phyloP scores from a whole-genome alignment of 1,139 yeast species.

The Scheffersomyces segobiensis region DNA sequence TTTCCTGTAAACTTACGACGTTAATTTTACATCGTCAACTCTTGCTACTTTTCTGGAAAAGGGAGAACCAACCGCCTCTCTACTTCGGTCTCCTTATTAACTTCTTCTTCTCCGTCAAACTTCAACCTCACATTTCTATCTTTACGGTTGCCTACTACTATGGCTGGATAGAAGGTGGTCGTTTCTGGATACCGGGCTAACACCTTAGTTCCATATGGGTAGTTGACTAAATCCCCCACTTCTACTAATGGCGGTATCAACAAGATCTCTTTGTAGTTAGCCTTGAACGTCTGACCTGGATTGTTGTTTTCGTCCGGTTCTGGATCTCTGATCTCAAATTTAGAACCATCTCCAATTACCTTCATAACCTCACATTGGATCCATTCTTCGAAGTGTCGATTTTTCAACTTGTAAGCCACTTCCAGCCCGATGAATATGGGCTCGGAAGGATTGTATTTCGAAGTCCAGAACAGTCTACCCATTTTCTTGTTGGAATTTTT shows the following conservation, averaged over 20 bases:
- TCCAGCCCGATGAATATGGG: conserved; percentile 71
- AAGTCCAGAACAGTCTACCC: conserved; percentile 43
- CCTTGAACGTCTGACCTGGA: conserved; percentile 84
- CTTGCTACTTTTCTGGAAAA: conserved; percentile 48
- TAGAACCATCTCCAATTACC: conserved; percentile 72
- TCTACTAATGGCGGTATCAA: conserved; percentile 60
- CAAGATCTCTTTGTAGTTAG: conserved; percentile 77
- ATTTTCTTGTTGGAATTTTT: conserved; percentile 29
- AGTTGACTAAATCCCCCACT: conserved; percentile 49
- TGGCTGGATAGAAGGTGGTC: conserved; percentile 93
- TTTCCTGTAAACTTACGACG: no score
- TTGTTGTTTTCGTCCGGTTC: conserved; percentile 95
- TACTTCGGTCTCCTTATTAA: conserved; percentile 92
- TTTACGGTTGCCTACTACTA: conserved; percentile 75
- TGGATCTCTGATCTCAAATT: conserved; percentile 89
- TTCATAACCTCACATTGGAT: conserved; percentile 89
- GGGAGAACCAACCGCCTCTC: conserved; percentile 82
- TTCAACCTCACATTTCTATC: conserved; percentile 77
- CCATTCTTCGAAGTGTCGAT: conserved; percentile 84
- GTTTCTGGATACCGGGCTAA: conserved; percentile 97
- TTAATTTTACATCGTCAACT: no score
- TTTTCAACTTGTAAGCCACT: conserved; percentile 81
- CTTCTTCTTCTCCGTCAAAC: conserved; percentile 98
- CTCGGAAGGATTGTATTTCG: conserved; percentile 58
- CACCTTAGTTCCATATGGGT: conserved; percentile 78